These are phyloP conservation scores for Halocafeteria seosinensis DNA, from an alignment of 108 stramenopile species.

Conservation along the genomic window DNA sequence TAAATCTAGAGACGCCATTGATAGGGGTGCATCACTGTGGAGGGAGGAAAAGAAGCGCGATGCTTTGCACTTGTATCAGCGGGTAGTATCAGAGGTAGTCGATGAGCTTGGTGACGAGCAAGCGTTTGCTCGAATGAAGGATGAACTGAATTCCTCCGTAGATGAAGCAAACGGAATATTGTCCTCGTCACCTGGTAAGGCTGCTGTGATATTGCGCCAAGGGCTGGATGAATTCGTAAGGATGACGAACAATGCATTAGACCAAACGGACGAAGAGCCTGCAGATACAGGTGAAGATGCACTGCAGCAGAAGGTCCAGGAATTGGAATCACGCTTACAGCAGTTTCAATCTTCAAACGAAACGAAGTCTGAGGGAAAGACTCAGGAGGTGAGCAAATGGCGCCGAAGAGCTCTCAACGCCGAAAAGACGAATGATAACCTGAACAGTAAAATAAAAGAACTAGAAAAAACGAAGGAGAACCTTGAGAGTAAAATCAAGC, in stretches of 20 bases:
- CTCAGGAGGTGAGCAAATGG: too few species aligned
- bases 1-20: neutral
- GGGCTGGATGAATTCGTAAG: neutral
- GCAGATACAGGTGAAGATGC: too few species aligned
- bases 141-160: neutral
- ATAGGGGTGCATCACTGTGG: neutral
- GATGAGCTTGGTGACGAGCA: neutral
- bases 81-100: neutral
- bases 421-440: neutral
- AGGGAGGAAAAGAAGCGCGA: constrained; percentile 2
- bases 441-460: neutral
- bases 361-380: too few species aligned
- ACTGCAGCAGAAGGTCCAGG: too few species aligned
- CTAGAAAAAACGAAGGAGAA: constrained; percentile 5
- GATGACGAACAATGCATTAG: neutral
- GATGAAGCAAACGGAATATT: too few species aligned
- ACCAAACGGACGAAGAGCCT: too few species aligned
- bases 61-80: neutral
- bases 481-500: constrained; percentile 10
- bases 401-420: neutral
- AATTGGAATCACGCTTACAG: too few species aligned
- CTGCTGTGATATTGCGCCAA: neutral
- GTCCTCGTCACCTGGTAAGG: too few species aligned
- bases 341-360: too few species aligned
- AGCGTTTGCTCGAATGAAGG: neutral